Base-by-base conservation (phyloP, 352 stramenopile genomes). In the Pythium brachiatum region DNA sequence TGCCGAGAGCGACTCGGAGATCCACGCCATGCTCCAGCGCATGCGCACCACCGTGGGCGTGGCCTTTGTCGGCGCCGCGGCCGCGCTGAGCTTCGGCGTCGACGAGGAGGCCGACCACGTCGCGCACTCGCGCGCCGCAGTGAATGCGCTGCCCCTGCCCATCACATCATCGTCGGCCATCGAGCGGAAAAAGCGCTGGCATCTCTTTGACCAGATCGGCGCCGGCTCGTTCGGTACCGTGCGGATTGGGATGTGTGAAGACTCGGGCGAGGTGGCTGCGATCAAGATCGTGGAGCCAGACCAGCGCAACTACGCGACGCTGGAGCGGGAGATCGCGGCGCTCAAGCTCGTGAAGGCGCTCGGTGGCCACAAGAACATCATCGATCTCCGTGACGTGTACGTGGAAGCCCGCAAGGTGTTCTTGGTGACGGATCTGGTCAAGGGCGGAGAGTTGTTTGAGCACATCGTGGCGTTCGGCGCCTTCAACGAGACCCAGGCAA, bases 401-500 rank as follows among this genome's bases (percentile, higher is more conserved):
- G 76, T 90, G 13, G 78, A 92, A 48, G 76, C 78, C 23, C 78
- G 73, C 16, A 84, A 92, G 53, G 72, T 97, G 27, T 94, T 76
- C 55, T 68, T 98, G 34, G 83, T 97, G 9, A 96, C 90, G 15
- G 92, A 98, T 53, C 68, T 97, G 11, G 82, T 89, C 15, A 75
- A 71, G 18, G 92, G 92, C 57, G 89, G 89, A 7, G 92, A 98
- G 62, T 72, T 98, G 16, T 98, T 97, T 64, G 89, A 97, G 53
- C 73, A 93, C 43, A 90, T 98, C 47, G 81, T 96, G 25, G 62
- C 68, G 1, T 79, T 79, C 43, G 83, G 85, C n/a, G 77, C 76
- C 27, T 84, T 90, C 38, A 21, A 64, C 0, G 85, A 94, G 62
- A n/a, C 53, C 9, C 75, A 76, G 13, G 82, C 80, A 2, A 65